These are phyloP conservation scores for Pseudopithomyces chartarum DNA, from an alignment of 2,329 filamentous ascomycete genomes.

Conservation along the genomic window DNA sequence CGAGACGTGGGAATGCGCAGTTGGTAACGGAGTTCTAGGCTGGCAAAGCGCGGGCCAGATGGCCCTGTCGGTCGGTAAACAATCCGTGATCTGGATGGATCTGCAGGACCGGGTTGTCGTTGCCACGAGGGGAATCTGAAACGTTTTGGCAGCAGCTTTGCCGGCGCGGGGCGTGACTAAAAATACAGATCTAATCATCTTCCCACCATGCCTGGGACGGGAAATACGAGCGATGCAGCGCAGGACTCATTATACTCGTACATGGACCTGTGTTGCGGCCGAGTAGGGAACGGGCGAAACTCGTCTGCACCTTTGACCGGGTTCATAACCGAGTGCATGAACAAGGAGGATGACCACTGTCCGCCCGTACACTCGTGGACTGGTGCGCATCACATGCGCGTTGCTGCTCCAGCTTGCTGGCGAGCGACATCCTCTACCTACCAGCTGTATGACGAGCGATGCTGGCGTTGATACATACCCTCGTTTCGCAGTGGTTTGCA, in stretches of 20 bases:
- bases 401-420: background rate
- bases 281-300: background rate
- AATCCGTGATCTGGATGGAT: slow-evolving; percentile 7
- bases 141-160: slow-evolving; percentile 5
- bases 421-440: slow-evolving; percentile 2
- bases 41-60: background rate
- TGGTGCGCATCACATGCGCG: background rate
- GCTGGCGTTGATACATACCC: background rate
- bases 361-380: too few relatives aligned
- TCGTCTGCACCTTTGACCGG: background rate
- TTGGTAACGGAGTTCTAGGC: slow-evolving; percentile 1
- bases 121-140: slow-evolving; percentile 16
- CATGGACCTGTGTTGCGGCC: background rate
- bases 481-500: background rate
- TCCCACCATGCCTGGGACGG: background rate
- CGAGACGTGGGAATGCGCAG: background rate
- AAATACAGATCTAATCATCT: slow-evolving; percentile 1
- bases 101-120: slow-evolving; percentile 2
- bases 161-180: slow-evolving; percentile 6
- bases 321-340: background rate
- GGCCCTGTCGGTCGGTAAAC: slow-evolving; percentile 7
- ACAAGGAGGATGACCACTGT: background rate
- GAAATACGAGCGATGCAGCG: background rate
- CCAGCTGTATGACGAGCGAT: background rate
- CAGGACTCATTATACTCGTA: too few relatives aligned